These are phyloP conservation scores for Pleurotus ostreatus DNA, from an alignment of 768 basidiomycete genomes.

Conservation along the genomic window DNA sequence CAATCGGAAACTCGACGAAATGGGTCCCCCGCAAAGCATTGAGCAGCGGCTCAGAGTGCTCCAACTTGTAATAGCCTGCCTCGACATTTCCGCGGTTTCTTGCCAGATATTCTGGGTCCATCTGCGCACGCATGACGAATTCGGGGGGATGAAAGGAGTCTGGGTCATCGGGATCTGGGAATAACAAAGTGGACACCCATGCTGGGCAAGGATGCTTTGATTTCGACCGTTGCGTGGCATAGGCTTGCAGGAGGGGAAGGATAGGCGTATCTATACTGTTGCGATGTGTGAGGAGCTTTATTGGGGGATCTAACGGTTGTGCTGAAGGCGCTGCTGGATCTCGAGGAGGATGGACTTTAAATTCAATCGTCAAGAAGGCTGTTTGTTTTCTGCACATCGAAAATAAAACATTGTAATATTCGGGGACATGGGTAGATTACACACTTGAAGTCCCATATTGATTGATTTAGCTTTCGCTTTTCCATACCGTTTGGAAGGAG, in stretches of 20 bases:
- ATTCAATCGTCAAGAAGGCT: constrained; percentile 68
- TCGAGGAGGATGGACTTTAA: constrained; percentile 57
- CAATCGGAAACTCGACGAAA: constrained; percentile 82
- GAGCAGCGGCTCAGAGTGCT: constrained; percentile 43
- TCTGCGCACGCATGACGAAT: constrained; percentile 53
- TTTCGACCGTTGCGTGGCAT: constrained; percentile 35
- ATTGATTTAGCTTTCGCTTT: constrained; percentile 71
- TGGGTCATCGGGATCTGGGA: constrained; percentile 50
- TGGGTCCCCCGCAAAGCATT: constrained; percentile 50
- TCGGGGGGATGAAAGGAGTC: constrained; percentile 53
- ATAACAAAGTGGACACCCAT: constrained; percentile 55
- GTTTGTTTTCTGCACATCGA: constrained; percentile 50
- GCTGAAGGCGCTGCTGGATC: constrained; percentile 39
- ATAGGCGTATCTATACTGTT: constrained; percentile 51
- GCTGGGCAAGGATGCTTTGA: constrained; percentile 46
- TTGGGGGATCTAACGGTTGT: constrained; percentile 30
- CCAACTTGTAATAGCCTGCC: constrained; percentile 53
- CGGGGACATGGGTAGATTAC: constrained; percentile 19
- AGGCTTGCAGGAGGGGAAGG: constrained; percentile 42
- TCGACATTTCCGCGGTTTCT: constrained; percentile 17
- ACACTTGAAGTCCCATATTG: constrained; percentile 79
- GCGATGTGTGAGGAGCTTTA: constrained; percentile 60
- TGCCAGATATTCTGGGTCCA: constrained; percentile 29
- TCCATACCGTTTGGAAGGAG: constrained; percentile 83
- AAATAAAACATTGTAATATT: no score